Base-by-base conservation (phyloP, 148 eudicot genomes). In the Chenopodium quinoa region DNA sequence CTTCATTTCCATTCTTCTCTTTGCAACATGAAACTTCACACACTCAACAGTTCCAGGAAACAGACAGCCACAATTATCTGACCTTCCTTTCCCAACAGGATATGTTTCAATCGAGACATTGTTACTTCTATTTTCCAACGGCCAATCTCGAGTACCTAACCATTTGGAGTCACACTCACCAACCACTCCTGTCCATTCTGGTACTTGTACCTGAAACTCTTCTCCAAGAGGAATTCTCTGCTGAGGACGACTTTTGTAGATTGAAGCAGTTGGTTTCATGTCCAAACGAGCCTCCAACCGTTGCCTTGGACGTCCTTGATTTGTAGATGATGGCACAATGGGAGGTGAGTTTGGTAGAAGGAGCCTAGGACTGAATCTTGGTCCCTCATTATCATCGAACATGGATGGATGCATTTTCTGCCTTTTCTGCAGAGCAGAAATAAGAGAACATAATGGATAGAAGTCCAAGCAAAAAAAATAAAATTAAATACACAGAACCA, bases 391-490 rank as follows among this genome's bases (percentile, higher is more conserved):
- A 70, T 89, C 92, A 32, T 95, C 94, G 73, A 88, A 93, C 92
- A 91, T 88, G 78, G 89, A 86, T 75, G 97, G 97, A 81, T 91
- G 98, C 90, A 91, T 91, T 87, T 77, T 93, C 86, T 86, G 91
- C 84, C 83, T 92, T 80, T 83, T 88, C 95, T 93, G 84, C 80
- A 86, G 84, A 71, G 72, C 54, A n/a, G 9, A 11, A 80, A 74
- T 73, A 23, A 7, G 2, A 73, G 50, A 16, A 54, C 56, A 31
- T 32, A 7, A 23, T 32, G 68, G 48, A 70, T 70, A 37, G 25
- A 37, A 19, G 54, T 72, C 23, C 75, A 72, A 72, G 10, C 54
- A 1, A 73, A 32, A 22, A 32, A 73, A 10, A 37, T 5, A 40
- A 40, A 40, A 6, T 5, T 5, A 3, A 13, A 47, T 14, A n/a